A percentile compares a stretch with the other conserved stretches of the same genome.
Conservation (phyloP, 2,329 filamentous ascomycete genomes). For the Pseudogymnoascus sp. region DNA sequence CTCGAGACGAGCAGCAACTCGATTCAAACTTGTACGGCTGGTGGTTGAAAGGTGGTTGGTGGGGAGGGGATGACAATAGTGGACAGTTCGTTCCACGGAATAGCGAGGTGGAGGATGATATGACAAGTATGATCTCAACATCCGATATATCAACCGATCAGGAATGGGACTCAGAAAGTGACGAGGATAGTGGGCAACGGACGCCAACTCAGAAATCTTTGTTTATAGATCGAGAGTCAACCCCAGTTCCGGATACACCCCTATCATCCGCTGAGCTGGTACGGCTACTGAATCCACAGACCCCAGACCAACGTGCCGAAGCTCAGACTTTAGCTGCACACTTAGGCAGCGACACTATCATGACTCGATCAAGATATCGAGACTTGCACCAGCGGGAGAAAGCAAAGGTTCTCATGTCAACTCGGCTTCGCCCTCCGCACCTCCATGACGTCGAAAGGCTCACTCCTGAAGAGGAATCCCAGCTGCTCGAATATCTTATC, state of each 20-base stretch:
- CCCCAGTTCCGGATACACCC: constrained; percentile 55
- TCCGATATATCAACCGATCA: constrained; percentile 20
- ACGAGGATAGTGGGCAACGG: constrained; percentile 45
- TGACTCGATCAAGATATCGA: constrained; percentile 76
- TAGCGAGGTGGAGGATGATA: constrained; percentile 58
- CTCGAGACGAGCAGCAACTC: constrained; percentile 57
- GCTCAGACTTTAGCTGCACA: constrained; percentile 77
- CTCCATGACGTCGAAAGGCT: constrained; percentile 37
- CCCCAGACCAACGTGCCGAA: constrained; percentile 70
- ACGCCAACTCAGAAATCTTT: constrained; percentile 69
- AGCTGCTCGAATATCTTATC: constrained; percentile 54
- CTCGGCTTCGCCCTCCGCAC: constrained; percentile 33
- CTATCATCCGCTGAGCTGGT: constrained; percentile 66
- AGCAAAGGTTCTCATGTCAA: constrained; percentile 57
- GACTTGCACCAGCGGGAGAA: constrained; percentile 63
- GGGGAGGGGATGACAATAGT: constrained; percentile 75
- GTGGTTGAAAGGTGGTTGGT: constrained; percentile 79
- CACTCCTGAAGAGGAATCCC: constrained; percentile 53
- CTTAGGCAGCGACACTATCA: constrained; percentile 60
- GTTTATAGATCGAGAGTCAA: constrained; percentile 45
- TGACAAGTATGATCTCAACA: constrained; percentile 72
- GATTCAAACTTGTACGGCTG: constrained; percentile 73
- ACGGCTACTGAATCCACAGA: constrained; percentile 73
- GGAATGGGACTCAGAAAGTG: constrained; percentile 43
- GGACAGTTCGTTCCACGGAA: constrained; percentile 63